Evolutionary conservation across 2,329 filamentous ascomycete genomes (phyloP), one percentile per base, ranked within the genome.

Genomic region (Graphilbum fragrans): DNA sequence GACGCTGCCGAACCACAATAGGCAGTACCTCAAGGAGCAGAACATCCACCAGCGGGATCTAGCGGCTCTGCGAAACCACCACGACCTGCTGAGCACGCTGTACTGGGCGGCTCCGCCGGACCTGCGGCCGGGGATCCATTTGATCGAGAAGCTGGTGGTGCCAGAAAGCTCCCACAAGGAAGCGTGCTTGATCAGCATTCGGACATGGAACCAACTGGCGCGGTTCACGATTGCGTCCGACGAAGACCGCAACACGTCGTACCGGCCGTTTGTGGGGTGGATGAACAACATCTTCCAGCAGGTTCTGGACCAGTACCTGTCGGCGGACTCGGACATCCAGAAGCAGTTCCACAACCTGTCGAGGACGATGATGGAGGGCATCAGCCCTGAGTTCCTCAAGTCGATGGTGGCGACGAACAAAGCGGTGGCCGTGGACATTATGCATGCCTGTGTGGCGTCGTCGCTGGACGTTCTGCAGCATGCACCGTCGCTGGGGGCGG

Each of bases 21-120:
- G 79, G 10, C 72, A 79, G 45, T 74, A 77, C 43, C 67, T 72
- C 29, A 81, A 78, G 50, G 77, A 82, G 52, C 67, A 77, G 44
- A 65, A 62, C 6, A 66, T 81, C 11, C 66, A 71, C 43, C 65
- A 77, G 48, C 67, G 69, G 31, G 77, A 83, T 38, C 62, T 82
- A 36, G 74, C 75, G 4, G 75, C 77, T 5, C 58, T 83, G 35
- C 64, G 77, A 43, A 83, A 83, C 45, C 79, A 83, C 45, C 78
- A 82, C 44, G 78, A 83, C 53, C 67, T 83, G 34, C 62, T 83
- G 4, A 77, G 72, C 48, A 79, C 76, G 1, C 61, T 83, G 5
- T 82, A 74, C 53, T 83, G 77, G 76, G 73, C 71, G 6, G 66
- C 73, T 2, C 77, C 77, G 9, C 53, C 64, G 2, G 66, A 70